These are phyloP conservation scores for Trypanosoma caninum DNA, from an alignment of 208 protist genomes.

Conservation along the genomic window DNA sequence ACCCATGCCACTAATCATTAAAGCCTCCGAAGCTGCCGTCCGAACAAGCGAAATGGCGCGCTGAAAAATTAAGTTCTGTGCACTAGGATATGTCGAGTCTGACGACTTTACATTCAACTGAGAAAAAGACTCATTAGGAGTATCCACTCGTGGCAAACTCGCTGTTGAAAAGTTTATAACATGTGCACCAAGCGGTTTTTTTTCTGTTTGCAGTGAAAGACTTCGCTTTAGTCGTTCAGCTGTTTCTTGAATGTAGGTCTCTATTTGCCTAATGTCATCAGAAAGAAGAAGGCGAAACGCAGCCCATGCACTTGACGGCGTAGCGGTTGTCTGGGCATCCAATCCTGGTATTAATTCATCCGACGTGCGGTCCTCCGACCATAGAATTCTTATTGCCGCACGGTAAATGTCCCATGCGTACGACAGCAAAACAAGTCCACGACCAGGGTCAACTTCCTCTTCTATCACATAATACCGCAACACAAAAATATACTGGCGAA, in stretches of 20 bases:
- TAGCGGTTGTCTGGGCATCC: background rate
- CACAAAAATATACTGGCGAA: slow-evolving; percentile 20
- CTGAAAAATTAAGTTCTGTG: slow-evolving; percentile 18
- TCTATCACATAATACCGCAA: slow-evolving; percentile 21
- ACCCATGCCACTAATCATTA: slow-evolving; percentile 10
- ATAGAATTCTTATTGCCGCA: background rate
- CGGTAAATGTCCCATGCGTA: slow-evolving; percentile 22
- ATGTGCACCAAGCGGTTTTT: background rate
- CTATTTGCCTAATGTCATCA: slow-evolving; percentile 15
- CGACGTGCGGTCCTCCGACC: background rate
- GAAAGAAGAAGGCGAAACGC: background rate
- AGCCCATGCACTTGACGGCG: background rate
- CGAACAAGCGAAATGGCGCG: slow-evolving; percentile 21
- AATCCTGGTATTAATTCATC: background rate
- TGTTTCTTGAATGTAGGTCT: slow-evolving; percentile 24
- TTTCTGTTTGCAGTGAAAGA: background rate
- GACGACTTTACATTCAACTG: background rate
- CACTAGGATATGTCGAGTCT: slow-evolving; percentile 4
- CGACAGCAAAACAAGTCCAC: slow-evolving; percentile 15
- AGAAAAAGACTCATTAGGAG: background rate
- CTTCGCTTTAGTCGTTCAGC: slow-evolving; percentile 7
- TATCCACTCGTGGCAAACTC: background rate
- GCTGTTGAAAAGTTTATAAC: background rate
- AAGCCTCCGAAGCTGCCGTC: slow-evolving; percentile 14
- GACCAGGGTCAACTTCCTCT: slow-evolving; percentile 15